Percentiles rank a stretch among this genome's conserved stretches.
Evolutionary conservation across 352 stramenopile genomes (phyloP).

Genomic region (Phytopythium litorale): DNA sequence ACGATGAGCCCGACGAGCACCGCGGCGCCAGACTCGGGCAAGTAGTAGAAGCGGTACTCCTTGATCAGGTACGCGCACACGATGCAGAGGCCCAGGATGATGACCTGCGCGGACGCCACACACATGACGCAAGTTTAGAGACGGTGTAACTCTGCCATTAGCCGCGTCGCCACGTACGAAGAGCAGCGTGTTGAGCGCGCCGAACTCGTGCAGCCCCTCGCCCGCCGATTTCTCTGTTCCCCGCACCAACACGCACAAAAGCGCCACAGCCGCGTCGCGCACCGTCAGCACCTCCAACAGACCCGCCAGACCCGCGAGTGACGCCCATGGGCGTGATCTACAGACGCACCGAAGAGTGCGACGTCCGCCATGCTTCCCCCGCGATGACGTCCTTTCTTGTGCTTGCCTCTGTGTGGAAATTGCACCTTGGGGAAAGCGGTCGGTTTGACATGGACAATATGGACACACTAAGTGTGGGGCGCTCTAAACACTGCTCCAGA

Average conservation of each 20-base stretch:
- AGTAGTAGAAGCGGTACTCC: conserved; percentile 88
- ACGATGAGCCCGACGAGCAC: conserved; percentile 91
- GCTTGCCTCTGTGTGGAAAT: too few species aligned
- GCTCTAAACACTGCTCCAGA: not conserved
- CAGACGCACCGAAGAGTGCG: conserved; percentile 28
- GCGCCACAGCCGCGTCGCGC: not conserved
- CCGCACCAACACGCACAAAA: not conserved
- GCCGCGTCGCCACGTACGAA: conserved; percentile 39
- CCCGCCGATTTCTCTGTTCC: conserved; percentile 52
- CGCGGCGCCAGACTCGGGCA: conserved; percentile 87
- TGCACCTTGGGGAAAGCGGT: too few species aligned
- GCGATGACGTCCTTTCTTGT: not conserved
- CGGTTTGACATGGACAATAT: not conserved
- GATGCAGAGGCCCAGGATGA: conserved; percentile 88
- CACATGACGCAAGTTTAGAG: too few species aligned
- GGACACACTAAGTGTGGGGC: conserved; percentile 2
- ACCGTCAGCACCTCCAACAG: not conserved
- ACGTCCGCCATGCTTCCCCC: conserved; percentile 24
- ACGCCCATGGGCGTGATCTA: too few species aligned
- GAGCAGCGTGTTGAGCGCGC: conserved; percentile 84
- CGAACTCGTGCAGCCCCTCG: conserved; percentile 80
- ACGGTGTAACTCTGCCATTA: too few species aligned
- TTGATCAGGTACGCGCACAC: conserved; percentile 90
- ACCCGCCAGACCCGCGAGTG: too few species aligned
- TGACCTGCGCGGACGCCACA: conserved; percentile 31